These are phyloP conservation scores for Diaporthe caulivora DNA, from an alignment of 2,329 filamentous ascomycete species.

Conservation along the genomic window DNA sequence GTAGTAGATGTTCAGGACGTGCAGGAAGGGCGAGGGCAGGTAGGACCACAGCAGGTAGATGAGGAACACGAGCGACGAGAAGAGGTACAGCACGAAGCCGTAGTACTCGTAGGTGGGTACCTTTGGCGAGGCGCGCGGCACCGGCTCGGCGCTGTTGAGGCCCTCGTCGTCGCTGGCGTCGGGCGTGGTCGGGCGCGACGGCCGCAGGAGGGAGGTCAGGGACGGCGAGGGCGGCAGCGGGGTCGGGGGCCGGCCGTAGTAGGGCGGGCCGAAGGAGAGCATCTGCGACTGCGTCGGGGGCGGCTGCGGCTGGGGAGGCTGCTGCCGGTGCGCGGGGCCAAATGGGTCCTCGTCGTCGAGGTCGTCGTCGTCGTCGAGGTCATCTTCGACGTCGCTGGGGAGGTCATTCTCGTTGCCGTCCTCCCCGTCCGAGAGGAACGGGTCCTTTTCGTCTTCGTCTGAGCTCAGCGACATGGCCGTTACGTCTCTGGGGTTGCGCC, in stretches of 20 bases:
- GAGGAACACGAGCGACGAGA: conserved; percentile 84
- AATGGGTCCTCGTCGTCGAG: conserved; percentile 40
- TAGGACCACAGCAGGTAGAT: conserved; percentile 85
- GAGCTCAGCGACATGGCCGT: conserved; percentile 45
- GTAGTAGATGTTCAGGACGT: conserved; percentile 94
- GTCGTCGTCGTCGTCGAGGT: conserved; percentile 50
- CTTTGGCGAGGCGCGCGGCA: conserved; percentile 88
- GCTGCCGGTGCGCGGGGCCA: conserved; percentile 47
- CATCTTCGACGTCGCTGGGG: conserved; percentile 42
- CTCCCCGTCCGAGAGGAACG: conserved; percentile 39
- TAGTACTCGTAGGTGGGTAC: conserved; percentile 99
- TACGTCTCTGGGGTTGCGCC: conserved; percentile 4
- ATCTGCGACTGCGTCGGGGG: conserved; percentile 60
- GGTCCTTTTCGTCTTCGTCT: conserved; percentile 45
- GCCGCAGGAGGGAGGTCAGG: conserved; percentile 89
- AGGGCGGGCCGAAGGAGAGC: conserved; percentile 80
- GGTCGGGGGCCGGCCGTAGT: conserved; percentile 97
- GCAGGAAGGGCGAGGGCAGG: conserved; percentile 90
- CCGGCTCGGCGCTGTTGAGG: conserved; percentile 59
- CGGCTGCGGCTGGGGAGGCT: conserved; percentile 58
- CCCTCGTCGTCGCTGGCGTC: conserved; percentile 88
- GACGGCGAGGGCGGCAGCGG: conserved; percentile 93
- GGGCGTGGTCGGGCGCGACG: conserved; percentile 92
- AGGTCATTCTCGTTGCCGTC: conserved; percentile 34
- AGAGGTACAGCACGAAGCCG: conserved; percentile 95